A percentile compares a stretch with the other conserved stretches of the same genome.
Conservation (phyloP, 805 yeast genomes). For the Cyberlindnera samutprakarnensis region DNA sequence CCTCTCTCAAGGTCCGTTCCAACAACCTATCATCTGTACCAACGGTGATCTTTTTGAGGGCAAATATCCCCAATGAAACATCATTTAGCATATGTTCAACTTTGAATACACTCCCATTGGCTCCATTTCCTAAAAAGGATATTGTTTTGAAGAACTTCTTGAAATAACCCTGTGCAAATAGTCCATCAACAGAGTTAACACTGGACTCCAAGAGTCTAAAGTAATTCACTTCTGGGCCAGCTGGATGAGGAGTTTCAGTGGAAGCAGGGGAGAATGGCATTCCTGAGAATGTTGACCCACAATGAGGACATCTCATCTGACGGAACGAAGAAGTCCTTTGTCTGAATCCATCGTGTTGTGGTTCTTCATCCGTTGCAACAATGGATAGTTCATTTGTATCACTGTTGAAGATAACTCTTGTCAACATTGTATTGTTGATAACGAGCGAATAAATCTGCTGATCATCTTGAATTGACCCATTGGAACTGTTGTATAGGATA, state of each 20-base stretch:
- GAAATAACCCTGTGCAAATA: slow-evolving; percentile 81
- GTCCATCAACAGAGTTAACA: slow-evolving; percentile 26
- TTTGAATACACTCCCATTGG: slow-evolving; percentile 76
- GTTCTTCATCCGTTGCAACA: not conserved
- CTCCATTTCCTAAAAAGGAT: slow-evolving; percentile 67
- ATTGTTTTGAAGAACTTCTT: slow-evolving; percentile 58
- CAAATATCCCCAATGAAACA: slow-evolving; percentile 68
- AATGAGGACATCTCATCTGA: slow-evolving; percentile 11
- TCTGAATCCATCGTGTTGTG: not conserved
- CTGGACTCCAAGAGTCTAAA: slow-evolving; percentile 17
- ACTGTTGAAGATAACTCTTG: slow-evolving; percentile 9
- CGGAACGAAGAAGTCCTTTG: not conserved
- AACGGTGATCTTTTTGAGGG: slow-evolving; percentile 76
- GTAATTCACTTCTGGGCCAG: slow-evolving; percentile 10
- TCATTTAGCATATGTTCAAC: slow-evolving; percentile 78
- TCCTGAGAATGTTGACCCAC: slow-evolving; percentile 7
- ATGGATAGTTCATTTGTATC: slow-evolving; percentile 12
- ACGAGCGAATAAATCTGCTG: slow-evolving; percentile 13
- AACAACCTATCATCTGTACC: slow-evolving; percentile 71
- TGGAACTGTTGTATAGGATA: slow-evolving; percentile 6
- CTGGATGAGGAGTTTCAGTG: not conserved
- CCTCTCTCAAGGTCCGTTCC: slow-evolving; percentile 68
- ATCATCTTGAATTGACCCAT: not conserved
- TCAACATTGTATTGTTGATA: slow-evolving; percentile 7
- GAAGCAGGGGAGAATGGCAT: not conserved